Evolutionary conservation across 2,329 filamentous ascomycete species (phyloP), one percentile per base, ranked within the genome.

Genomic region (Aspergillus sp.): DNA sequence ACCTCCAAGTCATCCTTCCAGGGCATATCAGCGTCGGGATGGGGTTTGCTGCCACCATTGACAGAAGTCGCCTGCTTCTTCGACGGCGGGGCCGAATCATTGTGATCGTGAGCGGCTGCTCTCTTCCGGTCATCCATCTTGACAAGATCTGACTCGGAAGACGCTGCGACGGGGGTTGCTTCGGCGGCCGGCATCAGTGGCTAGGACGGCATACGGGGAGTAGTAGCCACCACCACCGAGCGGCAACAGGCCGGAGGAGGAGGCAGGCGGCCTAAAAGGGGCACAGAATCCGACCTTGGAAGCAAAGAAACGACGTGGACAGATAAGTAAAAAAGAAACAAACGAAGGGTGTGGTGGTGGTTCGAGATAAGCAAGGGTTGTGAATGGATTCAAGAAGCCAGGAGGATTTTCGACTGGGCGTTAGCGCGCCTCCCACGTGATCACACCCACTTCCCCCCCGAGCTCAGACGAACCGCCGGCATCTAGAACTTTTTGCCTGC

Each of bases 41-140:
- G 79, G 58, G 78, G 72, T 59, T 78, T 81, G 61, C 72, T 76
- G 53, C 76, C 72, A 62, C 89, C 89, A 76, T 95, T 96, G 44
- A 68, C 52, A 56, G 91, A 79, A 50, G 75, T 78, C 47, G 88
- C 87, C 69, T 94, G 86, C 71, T 89, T 85, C 78, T 97, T 98
- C 64, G 83, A 86, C 26, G 91, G 90, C 56, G 91, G 91, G 56
- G 86, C 86, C 63, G 87, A 76, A 58, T 96, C 88, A 68, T 93
- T 87, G 62, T 81, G 75, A 65, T 85, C 86, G 71, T 81, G 79
- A 59, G 85, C 79, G 65, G 89, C 87, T 65, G 89, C 86, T 81
- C 93, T 83, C 81, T 98, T 98, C 81, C 93, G 88, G 77, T 97
- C 93, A 80, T 98, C 93, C 91, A 97, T 98, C 81, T 93, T 95